phyloP scores from a whole-genome alignment of 176 grass and related monocot species.

The Avena sativa region DNA sequence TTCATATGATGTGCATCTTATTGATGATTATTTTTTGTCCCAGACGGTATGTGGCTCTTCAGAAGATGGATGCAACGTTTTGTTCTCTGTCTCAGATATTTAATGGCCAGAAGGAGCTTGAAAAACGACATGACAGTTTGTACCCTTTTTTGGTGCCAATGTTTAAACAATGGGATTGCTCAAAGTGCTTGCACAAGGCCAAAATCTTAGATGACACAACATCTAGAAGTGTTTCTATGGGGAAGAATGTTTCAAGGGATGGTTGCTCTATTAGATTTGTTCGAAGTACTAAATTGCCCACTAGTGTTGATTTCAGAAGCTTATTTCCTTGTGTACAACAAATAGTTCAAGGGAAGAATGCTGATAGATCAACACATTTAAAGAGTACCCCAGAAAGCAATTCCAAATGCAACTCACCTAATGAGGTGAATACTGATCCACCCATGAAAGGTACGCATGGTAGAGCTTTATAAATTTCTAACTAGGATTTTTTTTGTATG shows the following conservation, averaged over 20 bases:
- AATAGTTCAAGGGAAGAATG: conserved; percentile 44
- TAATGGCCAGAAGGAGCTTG: conserved; percentile 32
- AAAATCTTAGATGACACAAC: conserved; percentile 28
- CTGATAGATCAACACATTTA: conserved; percentile 20
- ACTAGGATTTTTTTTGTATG: conserved; percentile 4
- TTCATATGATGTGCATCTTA: conserved; percentile 18
- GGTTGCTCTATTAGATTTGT: conserved; percentile 65
- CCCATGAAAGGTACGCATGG: conserved; percentile 41
- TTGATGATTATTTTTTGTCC: conserved; percentile 39
- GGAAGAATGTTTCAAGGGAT: conserved; percentile 42
- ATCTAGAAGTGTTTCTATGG: conserved; percentile 28
- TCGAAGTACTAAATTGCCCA: conserved; percentile 43
- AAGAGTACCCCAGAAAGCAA: conserved; percentile 48
- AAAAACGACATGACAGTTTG: not conserved
- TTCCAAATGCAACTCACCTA: conserved; percentile 41
- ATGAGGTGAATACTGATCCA: conserved; percentile 32
- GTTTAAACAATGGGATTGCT: conserved; percentile 76
- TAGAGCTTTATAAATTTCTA: conserved; percentile 22
- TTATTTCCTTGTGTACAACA: conserved; percentile 45
- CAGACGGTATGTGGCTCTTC: conserved; percentile 71
- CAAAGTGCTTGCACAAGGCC: conserved; percentile 50
- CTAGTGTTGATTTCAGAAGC: conserved; percentile 40
- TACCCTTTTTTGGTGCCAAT: conserved; percentile 44
- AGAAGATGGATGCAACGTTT: conserved; percentile 51
- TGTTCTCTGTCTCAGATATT: conserved; percentile 58